Evolutionary conservation across 116 monocot species (phyloP).

Genomic region (Iris pallida): DNA sequence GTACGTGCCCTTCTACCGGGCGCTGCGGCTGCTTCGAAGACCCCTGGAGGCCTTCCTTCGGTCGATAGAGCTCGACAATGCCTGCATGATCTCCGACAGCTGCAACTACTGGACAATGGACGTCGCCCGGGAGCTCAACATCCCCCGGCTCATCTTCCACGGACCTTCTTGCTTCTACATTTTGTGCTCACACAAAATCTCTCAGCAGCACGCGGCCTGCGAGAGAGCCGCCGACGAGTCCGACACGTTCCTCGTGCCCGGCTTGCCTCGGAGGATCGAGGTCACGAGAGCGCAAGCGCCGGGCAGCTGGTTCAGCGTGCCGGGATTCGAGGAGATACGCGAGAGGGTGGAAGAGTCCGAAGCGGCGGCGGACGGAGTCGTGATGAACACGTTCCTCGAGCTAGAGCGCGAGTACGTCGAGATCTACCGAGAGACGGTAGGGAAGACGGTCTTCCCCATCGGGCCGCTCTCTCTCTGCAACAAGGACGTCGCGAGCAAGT

Average conservation of each 20-base stretch:
- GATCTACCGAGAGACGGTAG: slow-evolving; percentile 12
- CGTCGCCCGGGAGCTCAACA: slow-evolving; percentile 14
- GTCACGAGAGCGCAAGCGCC: slow-evolving; percentile 22
- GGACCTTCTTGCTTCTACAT: slow-evolving; percentile 24
- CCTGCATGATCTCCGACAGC: slow-evolving; percentile 21
- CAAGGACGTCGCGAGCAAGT: background rate
- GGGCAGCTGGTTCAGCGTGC: background rate
- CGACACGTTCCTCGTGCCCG: slow-evolving; percentile 22
- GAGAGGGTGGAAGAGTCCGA: slow-evolving; percentile 17
- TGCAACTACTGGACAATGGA: slow-evolving; percentile 24
- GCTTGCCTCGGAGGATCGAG: slow-evolving; percentile 18
- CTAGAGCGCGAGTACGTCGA: slow-evolving; percentile 22
- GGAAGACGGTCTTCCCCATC: slow-evolving; percentile 21
- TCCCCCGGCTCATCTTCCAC: slow-evolving; percentile 23
- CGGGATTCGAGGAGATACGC: background rate
- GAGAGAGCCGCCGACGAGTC: slow-evolving; percentile 21
- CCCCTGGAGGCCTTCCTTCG: slow-evolving; percentile 13
- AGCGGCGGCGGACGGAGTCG: slow-evolving; percentile 10
- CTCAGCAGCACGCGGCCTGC: background rate
- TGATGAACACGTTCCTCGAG: slow-evolving; percentile 9
- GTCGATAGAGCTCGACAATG: background rate
- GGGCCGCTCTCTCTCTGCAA: slow-evolving; percentile 23
- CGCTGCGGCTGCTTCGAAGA: slow-evolving; percentile 13
- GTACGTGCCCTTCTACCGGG: slow-evolving; percentile 10
- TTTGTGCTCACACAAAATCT: slow-evolving; percentile 10